phyloP scores from a whole-genome alignment of 257 asterid genomes.

The Solanum habrochaites region DNA sequence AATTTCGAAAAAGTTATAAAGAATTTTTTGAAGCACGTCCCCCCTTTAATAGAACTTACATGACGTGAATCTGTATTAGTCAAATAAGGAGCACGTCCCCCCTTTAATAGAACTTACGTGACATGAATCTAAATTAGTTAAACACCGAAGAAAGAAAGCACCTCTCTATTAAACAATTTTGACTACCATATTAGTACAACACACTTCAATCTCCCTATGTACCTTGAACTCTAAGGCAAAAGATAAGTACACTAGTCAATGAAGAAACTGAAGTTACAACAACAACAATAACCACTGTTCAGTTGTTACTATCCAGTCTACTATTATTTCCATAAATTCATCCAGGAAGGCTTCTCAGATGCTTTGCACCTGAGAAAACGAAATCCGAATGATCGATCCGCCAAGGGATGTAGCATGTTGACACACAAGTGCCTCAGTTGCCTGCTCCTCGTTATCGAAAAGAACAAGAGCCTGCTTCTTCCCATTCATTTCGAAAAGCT shows the following conservation, averaged over 20 bases:
- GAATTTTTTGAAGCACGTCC: no score
- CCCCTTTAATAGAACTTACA: no score
- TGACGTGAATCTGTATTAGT: no score
- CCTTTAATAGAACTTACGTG: neutral
- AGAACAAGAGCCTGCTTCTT: constrained; percentile 92
- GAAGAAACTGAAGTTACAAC: neutral
- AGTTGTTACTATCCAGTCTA: neutral
- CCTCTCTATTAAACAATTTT: neutral
- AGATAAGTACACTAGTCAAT: neutral
- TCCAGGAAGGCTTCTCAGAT: constrained; percentile 29
- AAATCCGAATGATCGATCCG: constrained; percentile 79
- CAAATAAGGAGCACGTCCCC: no score
- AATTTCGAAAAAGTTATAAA: neutral
- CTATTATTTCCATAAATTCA: neutral
- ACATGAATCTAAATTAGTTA: no score
- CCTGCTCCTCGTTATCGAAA: constrained; percentile 84
- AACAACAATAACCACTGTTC: neutral
- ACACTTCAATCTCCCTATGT: neutral
- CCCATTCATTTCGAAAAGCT: constrained; percentile 90
- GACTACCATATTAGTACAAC: neutral
- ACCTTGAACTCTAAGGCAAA: neutral
- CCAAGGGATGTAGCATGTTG: constrained; percentile 86
- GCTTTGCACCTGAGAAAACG: constrained; percentile 91
- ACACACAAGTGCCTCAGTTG: constrained; percentile 95
- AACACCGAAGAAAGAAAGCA: neutral